Conservation (phyloP, 495 filamentous ascomycete genomes). For the Podospora pseudocomata region DNA sequence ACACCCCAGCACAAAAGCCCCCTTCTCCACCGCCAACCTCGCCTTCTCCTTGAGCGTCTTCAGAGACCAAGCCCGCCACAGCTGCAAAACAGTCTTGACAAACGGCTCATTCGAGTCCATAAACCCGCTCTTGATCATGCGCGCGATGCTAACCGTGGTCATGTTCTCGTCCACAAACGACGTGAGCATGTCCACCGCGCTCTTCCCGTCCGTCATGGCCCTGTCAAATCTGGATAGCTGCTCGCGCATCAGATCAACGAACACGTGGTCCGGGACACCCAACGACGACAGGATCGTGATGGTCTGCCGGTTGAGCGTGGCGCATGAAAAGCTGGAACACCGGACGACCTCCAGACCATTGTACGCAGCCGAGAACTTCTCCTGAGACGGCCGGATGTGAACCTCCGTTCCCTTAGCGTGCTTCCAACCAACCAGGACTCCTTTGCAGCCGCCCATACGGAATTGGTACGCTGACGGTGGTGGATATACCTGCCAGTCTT, state of each 20-base stretch:
- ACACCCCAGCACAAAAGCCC: constrained; percentile 85
- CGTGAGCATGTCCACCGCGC: constrained; percentile 63
- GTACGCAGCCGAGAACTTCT: constrained; percentile 75
- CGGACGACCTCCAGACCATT: constrained; percentile 80
- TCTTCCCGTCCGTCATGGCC: constrained; percentile 60
- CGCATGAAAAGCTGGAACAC: constrained; percentile 66
- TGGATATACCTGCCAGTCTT: constrained; percentile 56
- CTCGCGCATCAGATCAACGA: constrained; percentile 59
- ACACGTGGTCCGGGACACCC: constrained; percentile 65
- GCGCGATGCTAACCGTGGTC: constrained; percentile 66
- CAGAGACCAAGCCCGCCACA: constrained; percentile 81
- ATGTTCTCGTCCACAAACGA: constrained; percentile 83
- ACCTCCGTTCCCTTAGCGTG: constrained; percentile 59
- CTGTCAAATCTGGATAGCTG: constrained; percentile 62
- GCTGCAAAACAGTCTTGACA: constrained; percentile 62
- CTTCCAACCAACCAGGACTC: constrained; percentile 70
- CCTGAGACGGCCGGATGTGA: constrained; percentile 74
- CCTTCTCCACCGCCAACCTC: constrained; percentile 71
- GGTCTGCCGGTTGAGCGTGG: constrained; percentile 83
- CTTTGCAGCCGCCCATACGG: constrained; percentile 87
- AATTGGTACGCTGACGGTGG: constrained; percentile 86
- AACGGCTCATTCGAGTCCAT: constrained; percentile 74
- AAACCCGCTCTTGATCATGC: constrained; percentile 78
- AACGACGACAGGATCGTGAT: constrained; percentile 78
- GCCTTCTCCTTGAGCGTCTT: constrained; percentile 92